Conservation (phyloP, 169 alveolate genomes). For the Plasmodium coatneyi region DNA sequence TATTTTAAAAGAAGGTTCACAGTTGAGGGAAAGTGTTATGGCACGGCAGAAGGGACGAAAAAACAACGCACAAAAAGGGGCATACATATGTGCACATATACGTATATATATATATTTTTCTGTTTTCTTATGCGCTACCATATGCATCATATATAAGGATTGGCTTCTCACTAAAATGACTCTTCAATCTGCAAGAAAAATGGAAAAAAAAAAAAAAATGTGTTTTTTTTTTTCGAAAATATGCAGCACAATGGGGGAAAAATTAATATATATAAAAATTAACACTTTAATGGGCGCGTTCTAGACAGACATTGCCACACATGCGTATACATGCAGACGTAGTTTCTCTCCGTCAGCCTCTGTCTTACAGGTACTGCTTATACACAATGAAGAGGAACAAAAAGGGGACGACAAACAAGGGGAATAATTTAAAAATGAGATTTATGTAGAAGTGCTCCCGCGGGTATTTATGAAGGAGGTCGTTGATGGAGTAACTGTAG, state of each 20-base stretch:
- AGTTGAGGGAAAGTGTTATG: neutral
- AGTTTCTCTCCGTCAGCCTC: neutral
- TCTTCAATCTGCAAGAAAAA: constrained; percentile 37
- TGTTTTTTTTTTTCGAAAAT: neutral
- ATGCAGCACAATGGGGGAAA: neutral
- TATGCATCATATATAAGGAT: constrained; percentile 65
- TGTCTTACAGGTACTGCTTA: constrained; percentile 57
- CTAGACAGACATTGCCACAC: neutral
- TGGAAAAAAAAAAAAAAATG: neutral
- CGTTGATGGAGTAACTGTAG: constrained; percentile 43
- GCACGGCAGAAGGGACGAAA: neutral
- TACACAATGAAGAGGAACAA: constrained; percentile 48
- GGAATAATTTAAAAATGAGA: constrained; percentile 67
- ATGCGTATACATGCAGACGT: neutral
- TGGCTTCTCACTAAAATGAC: constrained; percentile 71
- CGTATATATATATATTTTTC: neutral
- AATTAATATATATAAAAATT: neutral
- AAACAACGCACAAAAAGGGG: neutral
- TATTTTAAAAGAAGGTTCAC: constrained; percentile 4
- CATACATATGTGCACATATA: neutral
- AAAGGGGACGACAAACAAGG: constrained; percentile 66
- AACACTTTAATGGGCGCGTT: neutral
- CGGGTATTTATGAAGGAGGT: constrained; percentile 49
- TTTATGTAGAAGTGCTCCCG: constrained; percentile 65
- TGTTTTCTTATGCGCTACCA: constrained; percentile 34